Base-by-base conservation (phyloP, 768 basidiomycete species). In the Tulasnella sp. region DNA sequence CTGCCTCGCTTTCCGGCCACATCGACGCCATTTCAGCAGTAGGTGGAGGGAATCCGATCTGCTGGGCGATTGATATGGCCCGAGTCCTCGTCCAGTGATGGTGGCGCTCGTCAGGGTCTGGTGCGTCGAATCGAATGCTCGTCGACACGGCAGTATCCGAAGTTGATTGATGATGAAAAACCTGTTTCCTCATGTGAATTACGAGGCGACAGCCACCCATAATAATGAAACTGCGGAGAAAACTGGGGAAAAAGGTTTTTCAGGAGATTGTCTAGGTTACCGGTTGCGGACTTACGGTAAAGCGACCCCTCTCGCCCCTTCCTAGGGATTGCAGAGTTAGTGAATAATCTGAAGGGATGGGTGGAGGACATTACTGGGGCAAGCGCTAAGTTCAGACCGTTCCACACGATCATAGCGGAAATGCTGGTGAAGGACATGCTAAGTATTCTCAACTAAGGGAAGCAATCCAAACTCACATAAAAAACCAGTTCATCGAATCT, bases 401-500 rank as follows among this genome's bases (percentile, higher is more conserved):
- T 80, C 42, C 60, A 72, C 14, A 80, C 4, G 40, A 80, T 80
- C 28, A 72, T 18, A 1, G 34, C 40, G 3, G 78, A 73, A 22
- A 80, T 75, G 24, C 64, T 80, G 58, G 1, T 12, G 18, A 74
- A 73, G 31, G 37, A 22, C 18, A 46, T 40, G 12, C 37, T 34
- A 0, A 44, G 18, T 31, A 37, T 0, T 74, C 24, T 42, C 12
- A 12, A 31, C 9, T 16, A 16, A 41, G 64, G 60, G 64, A 24
- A 44, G 37, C 22, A 22, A 16, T 40, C 42, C 24, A 31, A 14
- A 73, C 78, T 44, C 54, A 80, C 78, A 78, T 78, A 22, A 80
- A 41, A 73, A 80, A 80, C 78, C 78, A 80, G 44, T 37, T 73
- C n/a, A 37, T 40, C 12, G 78, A 80, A 48, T 80, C 78, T 64